phyloP scores from a whole-genome alignment of 2,329 filamentous ascomycete genomes.

The Hymenoscyphus linearis region DNA sequence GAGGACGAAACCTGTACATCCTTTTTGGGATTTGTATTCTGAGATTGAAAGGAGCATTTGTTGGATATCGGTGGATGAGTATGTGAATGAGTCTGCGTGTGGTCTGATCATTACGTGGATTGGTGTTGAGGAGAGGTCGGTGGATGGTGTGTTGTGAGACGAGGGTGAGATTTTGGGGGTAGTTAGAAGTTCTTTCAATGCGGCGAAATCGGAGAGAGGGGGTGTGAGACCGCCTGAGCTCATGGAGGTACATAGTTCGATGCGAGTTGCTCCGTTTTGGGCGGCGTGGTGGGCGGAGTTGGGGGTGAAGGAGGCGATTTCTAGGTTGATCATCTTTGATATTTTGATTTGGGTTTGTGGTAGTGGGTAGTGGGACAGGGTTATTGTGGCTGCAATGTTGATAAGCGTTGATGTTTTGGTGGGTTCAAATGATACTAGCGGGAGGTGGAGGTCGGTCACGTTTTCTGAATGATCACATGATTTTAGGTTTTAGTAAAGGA shows the following conservation, averaged over 20 bases:
- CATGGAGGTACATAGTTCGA: slow-evolving; percentile 44
- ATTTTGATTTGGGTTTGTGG: not conserved
- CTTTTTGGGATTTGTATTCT: slow-evolving; percentile 31
- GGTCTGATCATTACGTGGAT: slow-evolving; percentile 51
- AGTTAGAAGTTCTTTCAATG: slow-evolving; percentile 9
- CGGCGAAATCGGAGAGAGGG: slow-evolving; percentile 22
- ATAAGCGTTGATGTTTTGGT: not conserved
- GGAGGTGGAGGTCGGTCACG: no score
- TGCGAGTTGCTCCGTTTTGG: slow-evolving; percentile 40
- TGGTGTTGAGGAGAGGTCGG: slow-evolving; percentile 30
- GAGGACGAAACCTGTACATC: slow-evolving; percentile 45
- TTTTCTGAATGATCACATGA: not conserved
- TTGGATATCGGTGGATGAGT: slow-evolving; percentile 37
- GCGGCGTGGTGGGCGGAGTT: slow-evolving; percentile 39
- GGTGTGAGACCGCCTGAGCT: slow-evolving; percentile 40
- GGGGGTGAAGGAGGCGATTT: slow-evolving; percentile 45
- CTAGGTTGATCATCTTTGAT: slow-evolving; percentile 29
- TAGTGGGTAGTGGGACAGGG: not conserved
- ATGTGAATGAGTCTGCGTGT: slow-evolving; percentile 41
- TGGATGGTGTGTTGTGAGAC: not conserved
- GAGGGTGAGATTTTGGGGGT: not conserved
- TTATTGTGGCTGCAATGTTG: not conserved
- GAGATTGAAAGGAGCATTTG: slow-evolving; percentile 39
- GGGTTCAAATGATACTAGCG: no score
- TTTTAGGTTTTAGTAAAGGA: not conserved